Evolutionary conservation across 1,139 yeast genomes (phyloP), one percentile per base, ranked within the genome.

Genomic region (Saccharomyces hybrid): DNA sequence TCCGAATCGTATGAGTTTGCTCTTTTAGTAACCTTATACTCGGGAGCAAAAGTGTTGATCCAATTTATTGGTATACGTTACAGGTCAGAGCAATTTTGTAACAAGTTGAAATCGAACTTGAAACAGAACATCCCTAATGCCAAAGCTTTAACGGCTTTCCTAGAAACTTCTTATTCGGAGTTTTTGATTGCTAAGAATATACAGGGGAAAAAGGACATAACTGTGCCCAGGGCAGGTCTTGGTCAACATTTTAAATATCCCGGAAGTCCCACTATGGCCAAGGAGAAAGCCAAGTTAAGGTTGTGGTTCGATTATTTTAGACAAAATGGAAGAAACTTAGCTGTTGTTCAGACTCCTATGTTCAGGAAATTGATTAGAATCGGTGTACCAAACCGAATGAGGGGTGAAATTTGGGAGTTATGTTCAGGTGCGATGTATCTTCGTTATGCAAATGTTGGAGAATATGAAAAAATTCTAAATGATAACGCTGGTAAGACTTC

Each of bases 331-430:
- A 76, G 96, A 52, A 91, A 91, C 65, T 73, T 95, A 53, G 84
- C 95, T 1, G 64, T 91, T 27, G 77, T 88, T 1, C 80, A 83
- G 52, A 88, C 87, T 55, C 89, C 85, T 31, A 82, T 84, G 69
- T 93, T 89, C 67, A 88, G 84, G 69, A 87, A 87, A 64, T 78
- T 91, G 53, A 79, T 93, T 19, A 78, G 97, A 54, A 95, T 90
- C 16, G 99, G 99, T 0, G 76, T 95, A 44, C 98, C 99, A 7
- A 93, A 93, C 67, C 76, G 95, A 56, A 75, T 93, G 54, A 78
- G 99, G 61, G 99, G 99, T 34, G 99, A 95, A 67, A 77, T 93
- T 16, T 95, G 99, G 99, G 99, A 93, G 69, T 73, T 89, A 56
- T 82, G 90, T 53, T 82, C 90, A 54, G 99, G 99, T 4, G 85